phyloP scores from a whole-genome alignment of 116 monocot species.

The Thalassia testudinum region DNA sequence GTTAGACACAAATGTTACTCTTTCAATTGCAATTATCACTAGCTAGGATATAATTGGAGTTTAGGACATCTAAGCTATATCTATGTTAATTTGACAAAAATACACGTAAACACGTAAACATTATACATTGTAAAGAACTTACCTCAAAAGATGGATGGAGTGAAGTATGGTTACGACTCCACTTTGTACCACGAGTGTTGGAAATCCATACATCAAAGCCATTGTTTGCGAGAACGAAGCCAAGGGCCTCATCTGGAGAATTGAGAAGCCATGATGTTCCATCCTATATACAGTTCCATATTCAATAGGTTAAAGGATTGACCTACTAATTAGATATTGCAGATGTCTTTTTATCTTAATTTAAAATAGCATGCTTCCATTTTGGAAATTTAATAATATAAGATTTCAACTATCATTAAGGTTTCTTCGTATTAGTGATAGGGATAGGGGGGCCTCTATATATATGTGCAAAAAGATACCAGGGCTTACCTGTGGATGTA shows the following conservation, averaged over 20 bases:
- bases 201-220: conserved; percentile 49
- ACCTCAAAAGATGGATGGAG: conserved; percentile 18
- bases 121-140: not conserved
- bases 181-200: conserved; percentile 32
- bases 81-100: not conserved
- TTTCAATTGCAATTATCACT: no score
- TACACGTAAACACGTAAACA: not conserved
- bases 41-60: no score
- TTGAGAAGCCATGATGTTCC: conserved; percentile 35
- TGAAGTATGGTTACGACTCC: conserved; percentile 19
- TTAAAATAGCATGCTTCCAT: not conserved
- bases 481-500: no score
- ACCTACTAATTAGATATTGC: not conserved
- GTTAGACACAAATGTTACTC: conserved; percentile 1
- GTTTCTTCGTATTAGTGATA: no score
- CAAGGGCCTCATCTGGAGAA: conserved; percentile 30
- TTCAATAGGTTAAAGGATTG: not conserved
- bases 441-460: no score
- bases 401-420: not conserved
- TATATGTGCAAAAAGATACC: no score
- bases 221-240: conserved; percentile 27
- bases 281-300: conserved; percentile 18
- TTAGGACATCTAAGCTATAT: no score
- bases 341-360: not conserved
- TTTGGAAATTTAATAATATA: not conserved